A percentile compares a stretch with the other conserved stretches of the same genome.
Conservation (phyloP, 1,284 basidiomycete species). For the Lentinula novae-zelandiae region DNA sequence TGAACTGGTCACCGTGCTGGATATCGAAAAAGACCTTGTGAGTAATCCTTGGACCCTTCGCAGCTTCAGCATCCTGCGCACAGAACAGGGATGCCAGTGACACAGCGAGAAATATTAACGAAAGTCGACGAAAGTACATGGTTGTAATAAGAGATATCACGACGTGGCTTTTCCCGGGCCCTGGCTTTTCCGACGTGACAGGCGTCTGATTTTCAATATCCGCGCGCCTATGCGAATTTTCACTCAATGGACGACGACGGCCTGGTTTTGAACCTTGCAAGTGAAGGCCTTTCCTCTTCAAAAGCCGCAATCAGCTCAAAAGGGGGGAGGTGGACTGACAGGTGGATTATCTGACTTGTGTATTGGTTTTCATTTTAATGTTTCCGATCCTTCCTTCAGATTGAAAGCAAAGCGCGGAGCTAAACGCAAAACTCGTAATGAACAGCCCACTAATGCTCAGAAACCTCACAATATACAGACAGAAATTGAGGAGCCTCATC, state of each 20-base stretch:
- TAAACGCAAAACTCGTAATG: slow-evolving; percentile 52
- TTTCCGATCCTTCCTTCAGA: slow-evolving; percentile 32
- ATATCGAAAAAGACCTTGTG: slow-evolving; percentile 94
- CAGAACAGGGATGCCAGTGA: slow-evolving; percentile 69
- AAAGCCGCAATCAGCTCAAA: slow-evolving; percentile 43
- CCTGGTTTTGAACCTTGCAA: slow-evolving; percentile 64
- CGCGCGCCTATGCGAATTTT: not conserved
- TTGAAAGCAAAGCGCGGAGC: slow-evolving; percentile 65
- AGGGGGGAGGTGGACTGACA: slow-evolving; percentile 82
- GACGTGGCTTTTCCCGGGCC: slow-evolving; percentile 22
- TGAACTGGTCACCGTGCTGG: slow-evolving; percentile 77
- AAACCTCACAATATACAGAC: slow-evolving; percentile 16
- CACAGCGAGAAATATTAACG: slow-evolving; percentile 59
- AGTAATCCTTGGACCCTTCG: slow-evolving; percentile 81
- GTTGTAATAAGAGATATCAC: slow-evolving; percentile 22
- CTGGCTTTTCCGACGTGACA: not conserved
- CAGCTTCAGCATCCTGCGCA: slow-evolving; percentile 65
- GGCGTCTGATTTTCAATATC: not conserved
- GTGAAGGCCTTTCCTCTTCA: slow-evolving; percentile 30
- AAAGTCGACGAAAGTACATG: slow-evolving; percentile 56
- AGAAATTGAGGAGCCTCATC: slow-evolving; percentile 30
- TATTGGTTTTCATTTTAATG: slow-evolving; percentile 11
- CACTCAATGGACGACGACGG: slow-evolving; percentile 60
- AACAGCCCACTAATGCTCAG: slow-evolving; percentile 19
- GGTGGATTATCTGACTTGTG: slow-evolving; percentile 41